phyloP scores from a whole-genome alignment of 352 stramenopile genomes.

The Phytophthora pini region DNA sequence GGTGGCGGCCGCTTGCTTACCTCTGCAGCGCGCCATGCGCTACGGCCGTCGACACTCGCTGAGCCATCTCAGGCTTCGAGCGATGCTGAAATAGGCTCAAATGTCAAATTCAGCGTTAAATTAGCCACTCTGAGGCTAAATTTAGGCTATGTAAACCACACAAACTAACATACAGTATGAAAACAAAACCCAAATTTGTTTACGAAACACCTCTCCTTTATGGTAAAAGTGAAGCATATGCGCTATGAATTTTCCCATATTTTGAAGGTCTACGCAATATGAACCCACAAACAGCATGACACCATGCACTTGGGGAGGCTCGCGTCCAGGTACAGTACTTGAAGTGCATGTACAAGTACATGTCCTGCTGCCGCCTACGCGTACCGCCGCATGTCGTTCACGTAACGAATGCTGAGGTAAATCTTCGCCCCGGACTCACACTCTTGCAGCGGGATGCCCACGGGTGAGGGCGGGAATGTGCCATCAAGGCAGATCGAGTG shows the following conservation, averaged over 20 bases:
- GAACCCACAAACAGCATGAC: no score
- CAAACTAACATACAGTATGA: no score
- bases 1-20: slow-evolving; percentile 23
- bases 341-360: slow-evolving; percentile 7
- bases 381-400: slow-evolving; percentile 89
- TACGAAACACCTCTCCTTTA: no score
- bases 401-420: slow-evolving; percentile 83
- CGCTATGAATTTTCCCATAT: no score
- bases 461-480: slow-evolving; percentile 55
- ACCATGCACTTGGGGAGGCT: no score
- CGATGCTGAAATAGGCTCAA: neutral
- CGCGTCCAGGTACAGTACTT: neutral
- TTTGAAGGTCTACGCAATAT: no score
- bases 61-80: slow-evolving; percentile 12
- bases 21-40: slow-evolving; percentile 75
- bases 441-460: slow-evolving; percentile 56
- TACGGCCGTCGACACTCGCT: slow-evolving; percentile 36
- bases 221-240: no score
- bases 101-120: no score
- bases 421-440: slow-evolving; percentile 68
- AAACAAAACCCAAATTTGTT: no score
- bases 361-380: slow-evolving; percentile 33
- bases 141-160: neutral
- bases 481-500: slow-evolving; percentile 62
- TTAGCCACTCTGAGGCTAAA: no score